Evolutionary conservation across 2,329 filamentous ascomycete genomes (phyloP), one percentile per base, ranked within the genome.

Genomic region (Colletotrichum abscissum): DNA sequence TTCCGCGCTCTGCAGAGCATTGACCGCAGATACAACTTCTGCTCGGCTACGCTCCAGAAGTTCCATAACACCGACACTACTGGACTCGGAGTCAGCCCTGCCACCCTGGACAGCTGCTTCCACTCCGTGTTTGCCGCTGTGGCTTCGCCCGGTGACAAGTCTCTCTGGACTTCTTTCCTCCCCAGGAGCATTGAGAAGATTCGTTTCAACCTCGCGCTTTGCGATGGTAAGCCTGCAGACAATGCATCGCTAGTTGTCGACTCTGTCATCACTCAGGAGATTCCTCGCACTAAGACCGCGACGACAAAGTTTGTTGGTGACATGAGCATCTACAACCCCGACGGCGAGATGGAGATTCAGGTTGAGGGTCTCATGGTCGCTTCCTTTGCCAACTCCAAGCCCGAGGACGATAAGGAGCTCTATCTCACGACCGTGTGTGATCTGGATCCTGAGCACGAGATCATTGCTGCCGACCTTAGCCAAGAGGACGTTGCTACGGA

Each of bases 381-480:
- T 0, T 81, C 82, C 0, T 79, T 83, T 49, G 77, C 78, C 5
- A 67, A 79, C 0, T 78, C 80, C 1, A 78, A 74, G 55, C 78
- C 79, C 4, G 78, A 79, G 14, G 72, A 80, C 0, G 81, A 83
- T 69, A 78, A 80, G 57, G 82, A 83, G 69, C 75, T 83, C 9
- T 84, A 83, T 58, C 75, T 83, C 4, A 79, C 80, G 33, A 83
- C 82, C 0, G 76, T 76, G 5, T 75, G 81, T 69, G 81, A 84
- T n/a, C 28, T 84, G 5, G 84, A 86, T 59, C 84, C 85, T 0
- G 83, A 83, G 14, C 78, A 84, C 38, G 80, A 82, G 55, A 82
- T 87, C 16, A 73, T 82, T 4, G 63, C 60, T 0, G 59, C 72
- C 2, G 63, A 75, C 2, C 12, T 69, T 16, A 26, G 63, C 5